Base-by-base conservation (phyloP, 148 eudicot species). In the Polygonum aviculare region DNA sequence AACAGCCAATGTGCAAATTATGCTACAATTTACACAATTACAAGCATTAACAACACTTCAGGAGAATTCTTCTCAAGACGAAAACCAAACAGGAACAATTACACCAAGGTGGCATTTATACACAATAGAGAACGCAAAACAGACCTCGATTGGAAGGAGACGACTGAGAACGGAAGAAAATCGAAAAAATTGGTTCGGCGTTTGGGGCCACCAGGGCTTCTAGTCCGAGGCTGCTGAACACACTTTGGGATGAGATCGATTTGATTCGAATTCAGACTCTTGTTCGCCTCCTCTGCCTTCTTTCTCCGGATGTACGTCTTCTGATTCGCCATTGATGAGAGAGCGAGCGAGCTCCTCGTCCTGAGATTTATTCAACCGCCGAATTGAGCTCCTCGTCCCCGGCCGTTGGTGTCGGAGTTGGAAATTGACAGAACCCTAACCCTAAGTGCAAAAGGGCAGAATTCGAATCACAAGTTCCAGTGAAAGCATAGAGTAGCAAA, bases 101-200 rank as follows among this genome's bases (percentile, higher is more conserved):
- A n/a, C n/a, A 33, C 38, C 40, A 31, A 9, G 14, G 33, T 9
- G 69, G 39, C 39, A 63, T 75, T 52, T 39, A 55, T 10, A 55
- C 7, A 22, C 19, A 39, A 14, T 33, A 15, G 69, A 12, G 18
- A 12, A 44, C 21, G 26, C 16, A 22, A 2, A 7, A 52, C 16
- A 79, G 10, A 55, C 21, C 45, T n/a, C 31, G 78, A 70, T 74
- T 74, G 51, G 75, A 72, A n/a, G 63, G 14, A 71, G 72, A 54
- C 70, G 51, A 79, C 39, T 75, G 78, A 52, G 78, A 75, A 69
- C 78, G 54, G 26, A 79, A 62, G 59, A 78, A 78, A 52, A 71
- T 69, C 36, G 82, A n/a, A 77, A 74, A 80, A 83, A 57, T 83
- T 78, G 5, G 85, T 77, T 18, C 82, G 80, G 26, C 80, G 85